These are phyloP conservation scores for Boletus pseudopeckii DNA, from an alignment of 768 basidiomycete species.

Conservation along the genomic window DNA sequence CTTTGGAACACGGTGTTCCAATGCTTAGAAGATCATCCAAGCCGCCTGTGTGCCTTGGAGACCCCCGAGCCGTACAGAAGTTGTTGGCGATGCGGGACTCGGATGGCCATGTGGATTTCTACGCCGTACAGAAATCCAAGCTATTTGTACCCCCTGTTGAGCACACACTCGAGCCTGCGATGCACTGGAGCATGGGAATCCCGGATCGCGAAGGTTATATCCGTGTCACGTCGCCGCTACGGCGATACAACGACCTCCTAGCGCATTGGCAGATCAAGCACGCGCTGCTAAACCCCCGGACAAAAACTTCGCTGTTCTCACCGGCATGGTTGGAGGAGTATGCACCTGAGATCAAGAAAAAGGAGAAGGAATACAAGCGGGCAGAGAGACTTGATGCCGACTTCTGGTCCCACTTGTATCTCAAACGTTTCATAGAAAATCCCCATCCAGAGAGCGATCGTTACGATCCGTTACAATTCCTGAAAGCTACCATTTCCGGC, in stretches of 20 bases:
- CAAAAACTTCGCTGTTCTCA: constrained; percentile 42
- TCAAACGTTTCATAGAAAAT: constrained; percentile 37
- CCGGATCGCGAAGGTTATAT: constrained; percentile 74
- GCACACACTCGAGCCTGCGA: constrained; percentile 52
- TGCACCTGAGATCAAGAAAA: constrained; percentile 34
- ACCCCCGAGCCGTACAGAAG: constrained; percentile 36
- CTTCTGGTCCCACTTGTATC: constrained; percentile 41
- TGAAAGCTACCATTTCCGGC: constrained; percentile 27
- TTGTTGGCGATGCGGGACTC: constrained; percentile 49
- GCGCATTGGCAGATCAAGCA: constrained; percentile 94
- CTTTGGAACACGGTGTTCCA: constrained; percentile 54
- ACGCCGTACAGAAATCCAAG: constrained; percentile 32
- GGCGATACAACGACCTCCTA: constrained; percentile 79
- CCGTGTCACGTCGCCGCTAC: constrained; percentile 81
- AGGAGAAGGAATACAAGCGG: constrained; percentile 35
- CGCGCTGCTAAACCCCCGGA: constrained; percentile 46
- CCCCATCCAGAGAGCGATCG: constrained; percentile 15
- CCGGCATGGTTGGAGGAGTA: constrained; percentile 44
- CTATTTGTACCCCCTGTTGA: constrained; percentile 35
- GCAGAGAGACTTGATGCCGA: constrained; percentile 31
- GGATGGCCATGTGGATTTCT: constrained; percentile 42
- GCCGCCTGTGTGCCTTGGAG: constrained; percentile 30
- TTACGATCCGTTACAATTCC: constrained; percentile 26
- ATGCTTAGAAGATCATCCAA: constrained; percentile 55
- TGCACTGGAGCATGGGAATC: constrained; percentile 71